Percentiles rank a stretch among this genome's conserved stretches.
These are phyloP conservation scores for Infundibulicybe gibba DNA, from an alignment of 768 basidiomycete species.

Conservation along the genomic window DNA sequence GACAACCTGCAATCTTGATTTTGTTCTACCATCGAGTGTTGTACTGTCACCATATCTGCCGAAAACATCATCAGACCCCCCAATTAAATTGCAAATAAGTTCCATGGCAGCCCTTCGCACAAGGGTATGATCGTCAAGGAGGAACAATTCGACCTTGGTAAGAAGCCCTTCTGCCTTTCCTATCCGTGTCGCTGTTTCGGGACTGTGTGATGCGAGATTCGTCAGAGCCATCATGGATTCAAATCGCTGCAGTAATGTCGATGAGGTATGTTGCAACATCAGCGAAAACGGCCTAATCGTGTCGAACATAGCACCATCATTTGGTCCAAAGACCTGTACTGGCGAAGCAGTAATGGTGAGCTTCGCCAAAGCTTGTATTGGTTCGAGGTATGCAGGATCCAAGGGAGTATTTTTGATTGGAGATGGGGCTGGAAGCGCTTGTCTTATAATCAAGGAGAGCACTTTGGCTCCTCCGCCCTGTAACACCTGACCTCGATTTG, in stretches of 20 bases:
- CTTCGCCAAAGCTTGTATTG: slow-evolving; percentile 90
- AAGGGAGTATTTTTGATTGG: slow-evolving; percentile 21
- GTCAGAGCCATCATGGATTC: slow-evolving; percentile 96
- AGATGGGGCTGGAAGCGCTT: slow-evolving; percentile 25
- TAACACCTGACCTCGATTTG: slow-evolving; percentile 72
- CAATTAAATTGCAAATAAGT: slow-evolving; percentile 87
- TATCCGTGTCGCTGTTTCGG: slow-evolving; percentile 63
- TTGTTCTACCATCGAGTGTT: slow-evolving; percentile 25
- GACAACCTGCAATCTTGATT: slow-evolving; percentile 75
- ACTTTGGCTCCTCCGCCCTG: slow-evolving; percentile 78
- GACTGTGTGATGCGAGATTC: slow-evolving; percentile 81
- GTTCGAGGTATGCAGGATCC: slow-evolving; percentile 45
- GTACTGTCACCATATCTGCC: slow-evolving; percentile 59
- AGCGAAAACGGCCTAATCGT: slow-evolving; percentile 78
- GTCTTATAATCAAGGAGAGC: slow-evolving; percentile 53
- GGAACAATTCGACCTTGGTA: slow-evolving; percentile 63
- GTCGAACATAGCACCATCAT: slow-evolving; percentile 72
- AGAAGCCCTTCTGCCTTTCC: slow-evolving; percentile 58
- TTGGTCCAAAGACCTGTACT: slow-evolving; percentile 85
- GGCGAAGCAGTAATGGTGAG: slow-evolving; percentile 92
- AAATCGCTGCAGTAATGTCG: slow-evolving; percentile 80
- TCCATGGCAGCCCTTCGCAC: slow-evolving; percentile 87
- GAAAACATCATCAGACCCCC: slow-evolving; percentile 73
- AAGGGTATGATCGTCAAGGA: slow-evolving; percentile 80
- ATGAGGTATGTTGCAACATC: slow-evolving; percentile 64